Conservation (phyloP, 305 asterid genomes). For the Solanum hybrid region DNA sequence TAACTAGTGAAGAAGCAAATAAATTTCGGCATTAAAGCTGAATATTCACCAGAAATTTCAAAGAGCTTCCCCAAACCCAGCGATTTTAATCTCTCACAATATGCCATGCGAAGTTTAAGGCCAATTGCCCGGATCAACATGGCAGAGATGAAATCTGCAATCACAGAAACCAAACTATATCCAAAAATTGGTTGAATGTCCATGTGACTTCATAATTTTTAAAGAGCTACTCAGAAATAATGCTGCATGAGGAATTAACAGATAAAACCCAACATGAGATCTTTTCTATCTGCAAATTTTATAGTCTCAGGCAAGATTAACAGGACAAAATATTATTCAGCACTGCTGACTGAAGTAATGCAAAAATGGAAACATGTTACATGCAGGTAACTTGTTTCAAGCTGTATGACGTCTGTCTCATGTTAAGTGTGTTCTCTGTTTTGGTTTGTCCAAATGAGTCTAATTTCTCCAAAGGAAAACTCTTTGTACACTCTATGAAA, state of each 20-base stretch:
- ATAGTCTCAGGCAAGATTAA: neutral
- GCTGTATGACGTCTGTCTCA: neutral
- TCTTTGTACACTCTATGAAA: neutral
- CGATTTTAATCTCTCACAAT: conserved; percentile 38
- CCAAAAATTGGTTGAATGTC: conserved; percentile 57
- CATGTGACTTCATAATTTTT: conserved; percentile 9
- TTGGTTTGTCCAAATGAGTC: neutral
- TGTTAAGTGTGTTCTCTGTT: neutral
- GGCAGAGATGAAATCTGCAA: conserved; percentile 80
- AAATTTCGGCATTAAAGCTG: neutral
- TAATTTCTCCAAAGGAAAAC: neutral
- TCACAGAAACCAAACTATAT: conserved; percentile 74
- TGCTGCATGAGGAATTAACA: neutral
- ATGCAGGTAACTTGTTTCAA: neutral
- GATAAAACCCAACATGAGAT: neutral
- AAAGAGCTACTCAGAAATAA: conserved; percentile 8
- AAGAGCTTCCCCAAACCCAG: conserved; percentile 49
- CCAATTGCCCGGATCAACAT: conserved; percentile 80
- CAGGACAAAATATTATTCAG: neutral
- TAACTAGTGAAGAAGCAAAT: neutral
- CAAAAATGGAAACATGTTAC: neutral
- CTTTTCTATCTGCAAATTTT: neutral
- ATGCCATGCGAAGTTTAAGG: conserved; percentile 43
- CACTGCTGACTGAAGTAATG: neutral
- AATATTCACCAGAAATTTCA: conserved; percentile 31